Evolutionary conservation across 2,329 filamentous ascomycete species (phyloP), one percentile per base, ranked within the genome.

Genomic region (Ophiostoma australiae): DNA sequence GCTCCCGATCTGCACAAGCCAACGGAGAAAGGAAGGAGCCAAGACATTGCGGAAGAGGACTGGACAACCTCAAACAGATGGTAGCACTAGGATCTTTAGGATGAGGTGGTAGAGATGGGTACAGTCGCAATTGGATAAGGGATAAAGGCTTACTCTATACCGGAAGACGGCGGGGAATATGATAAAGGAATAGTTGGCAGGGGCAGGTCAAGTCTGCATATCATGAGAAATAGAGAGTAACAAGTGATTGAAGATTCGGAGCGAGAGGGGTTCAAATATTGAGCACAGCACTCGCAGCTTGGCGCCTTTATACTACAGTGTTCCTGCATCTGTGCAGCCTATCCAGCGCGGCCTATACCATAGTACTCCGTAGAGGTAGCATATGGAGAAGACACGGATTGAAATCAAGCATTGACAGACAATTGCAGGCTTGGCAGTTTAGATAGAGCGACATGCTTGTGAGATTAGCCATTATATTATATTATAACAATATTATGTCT

Each of bases 1-100:
- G n/a, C 20, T 67, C 58, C 39, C 37, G 66, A 67, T 44, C 39
- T 41, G 55, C 33, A 37, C 27, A 66, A 27, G 23, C 27, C 33
- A 48, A 35, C 35, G 48, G n/a, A 52, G 15, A 67, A 27, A 68
- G 63, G 35, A 39, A 67, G 35, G 44, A 23, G 55, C 63, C 48
- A 70, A 52, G 48, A 61, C 33, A 41, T 37, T 31, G 31, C 4
- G 17, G 17, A 48, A 39, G 27, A 23, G 58, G 11, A 20, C 27
- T 31, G 27, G 20, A 27, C 35, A 27, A 35, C 23, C 35, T 68
- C 58, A 67, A 66, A 23, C 31, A 31, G 35, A 27, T 44, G 58
- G n/a, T 35, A 35, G 65, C 63, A 44, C 31, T n/a, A 17, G 27
- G 27, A 2, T 44, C 37, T 5, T 1, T 39, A 63, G 27, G 58